Evolutionary conservation across 768 basidiomycete species (phyloP), one percentile per base, ranked within the genome.

Genomic region (Boletales sp.): DNA sequence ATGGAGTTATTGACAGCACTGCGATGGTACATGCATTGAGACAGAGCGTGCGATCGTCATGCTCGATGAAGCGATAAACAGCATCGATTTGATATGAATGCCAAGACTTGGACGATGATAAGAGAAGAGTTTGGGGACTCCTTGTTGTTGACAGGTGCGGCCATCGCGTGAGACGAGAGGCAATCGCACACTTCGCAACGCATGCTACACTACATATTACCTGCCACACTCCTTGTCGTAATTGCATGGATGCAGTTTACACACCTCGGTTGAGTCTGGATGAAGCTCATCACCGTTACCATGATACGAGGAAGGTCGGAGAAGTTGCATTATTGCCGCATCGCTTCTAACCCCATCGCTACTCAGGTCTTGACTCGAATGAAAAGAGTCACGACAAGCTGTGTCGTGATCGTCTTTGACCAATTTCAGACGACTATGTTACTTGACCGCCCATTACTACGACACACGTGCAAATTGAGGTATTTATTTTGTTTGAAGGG

Each of bases 51-150:
- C 83, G 12, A 81, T 92, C 55, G 84, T 92, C 44, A 79, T 92
- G 14, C 71, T 91, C 35, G 90, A 90, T 54, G 88, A 91, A 58
- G 90, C 90, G 13, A 91, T 87, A 8, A 89, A 86, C 51, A 89
- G 86, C 58, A 90, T 92, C 48, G 88, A 91, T 62, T 87, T 58
- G 84, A 82, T 12, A 92, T 93, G 37, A 93, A 94, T 59, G 80
- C 87, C 9, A 93, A 92, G 70, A 95, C 95, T 48, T 92, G 95
- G 63, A 74, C 80, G 30, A 87, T 91, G 1, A 94, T 97, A 40
- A 75, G 91, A 6, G 84, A 87, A 56, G 90, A 95, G 59, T 95
- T 95, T 63, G 80, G 74, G 7, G 76, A 82, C 37, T 87, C 84
- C 8, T 70, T 92, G 38, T 65, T 93, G 39, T 64, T 94, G 42